Percentiles rank a stretch among this genome's conserved stretches.
phyloP scores from a whole-genome alignment of 2,329 filamentous ascomycete species.

The Fusarium humuli region DNA sequence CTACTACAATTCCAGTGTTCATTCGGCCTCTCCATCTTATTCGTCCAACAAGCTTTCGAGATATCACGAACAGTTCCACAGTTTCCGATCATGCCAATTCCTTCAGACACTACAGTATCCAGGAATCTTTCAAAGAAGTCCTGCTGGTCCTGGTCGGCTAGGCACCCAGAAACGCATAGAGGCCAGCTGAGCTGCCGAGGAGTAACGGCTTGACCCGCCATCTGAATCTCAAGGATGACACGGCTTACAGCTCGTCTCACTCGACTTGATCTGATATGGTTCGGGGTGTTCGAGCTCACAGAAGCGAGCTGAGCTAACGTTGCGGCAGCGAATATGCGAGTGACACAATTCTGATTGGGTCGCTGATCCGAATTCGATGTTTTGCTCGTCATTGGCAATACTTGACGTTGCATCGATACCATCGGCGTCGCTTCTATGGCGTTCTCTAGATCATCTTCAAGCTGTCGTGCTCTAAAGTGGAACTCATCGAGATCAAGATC shows the following conservation, averaged over 20 bases:
- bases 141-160: not conserved
- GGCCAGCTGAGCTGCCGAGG: slow-evolving; percentile 6
- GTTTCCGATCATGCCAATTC: not conserved
- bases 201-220: not conserved
- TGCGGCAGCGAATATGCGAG: slow-evolving; percentile 1
- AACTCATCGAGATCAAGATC: not conserved
- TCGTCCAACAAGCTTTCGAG: not conserved
- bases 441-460: not conserved
- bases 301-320: not conserved
- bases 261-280: fast-evolving
- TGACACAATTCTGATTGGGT: not conserved
- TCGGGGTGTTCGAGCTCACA: fast-evolving
- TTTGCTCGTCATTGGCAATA: not conserved
- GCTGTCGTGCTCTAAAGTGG: fast-evolving
- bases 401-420: not conserved
- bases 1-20: not conserved
- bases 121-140: not conserved
- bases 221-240: not conserved
- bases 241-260: not conserved
- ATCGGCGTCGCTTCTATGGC: not conserved
- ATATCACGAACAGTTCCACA: not conserved
- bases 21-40: fast-evolving
- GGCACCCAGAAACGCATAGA: not conserved
- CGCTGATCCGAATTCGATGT: fast-evolving
- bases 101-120: fast-evolving